Conservation (phyloP, 768 basidiomycete genomes). For the Termitomyces bulborhizus region DNA sequence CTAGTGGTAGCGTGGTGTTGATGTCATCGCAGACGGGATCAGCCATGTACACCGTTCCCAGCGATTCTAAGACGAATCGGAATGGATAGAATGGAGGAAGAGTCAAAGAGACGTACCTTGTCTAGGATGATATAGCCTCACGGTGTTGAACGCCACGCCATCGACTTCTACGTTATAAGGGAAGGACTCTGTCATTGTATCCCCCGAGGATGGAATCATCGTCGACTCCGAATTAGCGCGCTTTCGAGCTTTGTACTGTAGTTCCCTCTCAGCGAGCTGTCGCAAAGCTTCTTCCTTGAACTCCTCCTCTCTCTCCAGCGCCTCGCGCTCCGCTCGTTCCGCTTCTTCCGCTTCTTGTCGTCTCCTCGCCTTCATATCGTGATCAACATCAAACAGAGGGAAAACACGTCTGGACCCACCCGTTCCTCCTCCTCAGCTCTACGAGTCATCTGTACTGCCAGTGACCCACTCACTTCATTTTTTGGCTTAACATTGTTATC, state of each 20-base stretch:
- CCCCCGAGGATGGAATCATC: constrained; percentile 31
- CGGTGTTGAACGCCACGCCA: constrained; percentile 54
- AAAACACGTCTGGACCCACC: constrained; percentile 28
- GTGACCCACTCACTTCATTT: constrained; percentile 57
- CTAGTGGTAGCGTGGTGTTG: constrained; percentile 50
- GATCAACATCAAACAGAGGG: neutral
- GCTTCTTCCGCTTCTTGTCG: constrained; percentile 54
- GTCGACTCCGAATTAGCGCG: constrained; percentile 11
- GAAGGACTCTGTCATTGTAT: constrained; percentile 60
- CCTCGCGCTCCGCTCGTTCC: constrained; percentile 45
- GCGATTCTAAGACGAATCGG: constrained; percentile 34
- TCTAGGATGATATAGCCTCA: constrained; percentile 69
- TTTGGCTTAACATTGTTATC: constrained; percentile 47
- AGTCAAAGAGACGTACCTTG: constrained; percentile 37
- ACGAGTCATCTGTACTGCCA: constrained; percentile 74
- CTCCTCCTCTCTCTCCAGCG: constrained; percentile 57
- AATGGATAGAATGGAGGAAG: neutral
- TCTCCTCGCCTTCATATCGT: constrained; percentile 38
- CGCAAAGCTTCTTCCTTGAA: constrained; percentile 60
- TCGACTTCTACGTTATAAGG: constrained; percentile 47
- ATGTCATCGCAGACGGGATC: constrained; percentile 71
- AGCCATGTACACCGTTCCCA: constrained; percentile 66
- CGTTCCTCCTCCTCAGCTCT: constrained; percentile 66
- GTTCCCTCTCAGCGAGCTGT: constrained; percentile 48
- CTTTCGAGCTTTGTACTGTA: constrained; percentile 48